Evolutionary conservation across 805 yeast species (phyloP).

Genomic region (Saccharomyces kudriavzevii): DNA sequence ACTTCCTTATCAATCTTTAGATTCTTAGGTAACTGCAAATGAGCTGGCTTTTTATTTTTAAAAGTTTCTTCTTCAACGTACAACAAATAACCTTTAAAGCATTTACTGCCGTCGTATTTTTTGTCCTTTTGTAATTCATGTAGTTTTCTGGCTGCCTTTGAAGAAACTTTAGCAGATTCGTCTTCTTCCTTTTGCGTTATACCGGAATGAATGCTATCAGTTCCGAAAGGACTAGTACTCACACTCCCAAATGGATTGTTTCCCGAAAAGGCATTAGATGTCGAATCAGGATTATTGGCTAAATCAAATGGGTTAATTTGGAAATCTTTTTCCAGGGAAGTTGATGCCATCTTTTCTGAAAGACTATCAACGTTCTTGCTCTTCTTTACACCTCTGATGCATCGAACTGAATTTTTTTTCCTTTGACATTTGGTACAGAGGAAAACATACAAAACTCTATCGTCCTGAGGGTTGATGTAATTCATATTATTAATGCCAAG

Average conservation of each 20-base stretch:
- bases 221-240: conserved; percentile 31
- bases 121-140: conserved; percentile 23
- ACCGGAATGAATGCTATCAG: not conserved
- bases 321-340: conserved; percentile 36
- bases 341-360: conserved; percentile 36
- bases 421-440: conserved; percentile 69
- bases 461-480: conserved; percentile 49
- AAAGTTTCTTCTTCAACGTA: conserved; percentile 67
- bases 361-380: conserved; percentile 41
- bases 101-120: conserved; percentile 13
- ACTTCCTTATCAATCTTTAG: conserved; percentile 45
- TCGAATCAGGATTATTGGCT: conserved; percentile 6
- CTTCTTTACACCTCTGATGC: conserved; percentile 65
- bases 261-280: conserved; percentile 21
- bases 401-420: conserved; percentile 61
- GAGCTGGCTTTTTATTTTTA: conserved; percentile 43
- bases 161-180: conserved; percentile 18
- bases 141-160: conserved; percentile 29
- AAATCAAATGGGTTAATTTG: conserved; percentile 31
- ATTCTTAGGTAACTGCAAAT: conserved; percentile 41
- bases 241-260: conserved; percentile 26
- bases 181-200: not conserved
- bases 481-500: conserved; percentile 7
- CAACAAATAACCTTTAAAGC: conserved; percentile 57
- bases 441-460: conserved; percentile 73